Evolutionary conservation across 2,329 filamentous ascomycete species (phyloP), one percentile per base, ranked within the genome.

Genomic region (Epichloe bromicola): DNA sequence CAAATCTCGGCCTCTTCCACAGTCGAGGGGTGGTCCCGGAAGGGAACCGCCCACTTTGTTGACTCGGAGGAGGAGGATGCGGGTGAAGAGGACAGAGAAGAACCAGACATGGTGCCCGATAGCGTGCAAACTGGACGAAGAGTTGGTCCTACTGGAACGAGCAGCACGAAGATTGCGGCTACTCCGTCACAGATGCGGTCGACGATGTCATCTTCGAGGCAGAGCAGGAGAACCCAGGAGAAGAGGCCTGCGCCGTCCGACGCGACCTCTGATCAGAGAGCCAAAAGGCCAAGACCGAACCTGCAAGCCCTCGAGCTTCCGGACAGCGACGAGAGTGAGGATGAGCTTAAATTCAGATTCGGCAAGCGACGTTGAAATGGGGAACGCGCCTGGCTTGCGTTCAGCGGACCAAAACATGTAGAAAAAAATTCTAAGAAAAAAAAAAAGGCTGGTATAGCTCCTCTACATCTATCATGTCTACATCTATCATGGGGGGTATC

Each of bases 341-440:
- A 80, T 52, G 76, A 74, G 57, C 67, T 78, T 48, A 73, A 73
- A 56, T 81, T 81, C 58, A 69, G 70, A 50, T 81, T 80, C 60
- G 72, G 75, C 33, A 73, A 71, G 61, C 68, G 76, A 58, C 69
- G 69, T 58, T 74, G 60, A 43, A 15, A n/a, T 30, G 7, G 26
- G 17, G 12, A 41, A 30, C 7, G 20, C 15, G 46, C 6, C 10
- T 33, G 5, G 17, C n/a, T 6, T 20, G 5, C 10, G 4, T 20
- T 44, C 1, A 33, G 10, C 5, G 30, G 30, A 4, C 3, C 30
- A 30, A 30, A 30, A 30, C 30, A 30, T 30, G 26, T 30, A n/a
- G 7, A 2, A 10, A 30, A 30, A 10, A 26, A 26, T 2, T 7
- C n/a, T n/a, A n/a, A n/a, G 7, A 30, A 7, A 33, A 23, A 42